phyloP scores from a whole-genome alignment of 257 asterid genomes.

The Phtheirospermum japonicum region DNA sequence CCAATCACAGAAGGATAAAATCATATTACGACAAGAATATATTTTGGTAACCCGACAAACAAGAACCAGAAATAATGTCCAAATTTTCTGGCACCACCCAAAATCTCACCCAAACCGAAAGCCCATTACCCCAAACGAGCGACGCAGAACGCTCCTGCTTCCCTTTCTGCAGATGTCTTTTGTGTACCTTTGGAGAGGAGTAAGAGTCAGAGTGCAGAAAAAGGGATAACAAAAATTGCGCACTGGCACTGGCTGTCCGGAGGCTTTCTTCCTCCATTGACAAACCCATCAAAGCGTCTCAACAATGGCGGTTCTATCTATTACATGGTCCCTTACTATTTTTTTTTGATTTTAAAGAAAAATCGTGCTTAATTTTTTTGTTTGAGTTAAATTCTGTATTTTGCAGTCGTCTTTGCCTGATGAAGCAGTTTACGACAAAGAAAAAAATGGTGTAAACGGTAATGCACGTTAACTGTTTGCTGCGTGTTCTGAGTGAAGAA shows the following conservation, averaged over 20 bases:
- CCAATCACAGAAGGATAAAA: too few species aligned
- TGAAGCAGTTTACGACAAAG: constrained; percentile 84
- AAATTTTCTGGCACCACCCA: constrained; percentile 66
- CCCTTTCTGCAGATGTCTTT: constrained; percentile 22
- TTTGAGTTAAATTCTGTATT: neutral
- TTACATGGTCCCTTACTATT: constrained; percentile 49
- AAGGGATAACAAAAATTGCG: constrained; percentile 43
- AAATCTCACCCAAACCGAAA: too few species aligned
- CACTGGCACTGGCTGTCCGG: constrained; percentile 80
- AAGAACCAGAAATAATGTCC: constrained; percentile 46
- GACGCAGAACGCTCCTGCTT: neutral
- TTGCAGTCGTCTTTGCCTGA: constrained; percentile 69
- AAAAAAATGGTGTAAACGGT: constrained; percentile 63
- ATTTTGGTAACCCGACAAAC: constrained; percentile 21
- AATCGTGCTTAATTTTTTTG: neutral
- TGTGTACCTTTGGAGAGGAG: constrained; percentile 23
- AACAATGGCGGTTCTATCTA: constrained; percentile 52
- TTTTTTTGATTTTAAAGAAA: too few species aligned
- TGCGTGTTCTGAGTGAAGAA: neutral
- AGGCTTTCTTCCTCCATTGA: constrained; percentile 66
- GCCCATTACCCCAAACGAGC: constrained; percentile 23
- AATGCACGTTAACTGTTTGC: constrained; percentile 37
- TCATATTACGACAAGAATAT: neutral
- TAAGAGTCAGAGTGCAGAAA: constrained; percentile 17
- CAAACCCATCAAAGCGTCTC: constrained; percentile 55